Conservation (phyloP, 768 basidiomycete species). For the Lepiota subincarnata region DNA sequence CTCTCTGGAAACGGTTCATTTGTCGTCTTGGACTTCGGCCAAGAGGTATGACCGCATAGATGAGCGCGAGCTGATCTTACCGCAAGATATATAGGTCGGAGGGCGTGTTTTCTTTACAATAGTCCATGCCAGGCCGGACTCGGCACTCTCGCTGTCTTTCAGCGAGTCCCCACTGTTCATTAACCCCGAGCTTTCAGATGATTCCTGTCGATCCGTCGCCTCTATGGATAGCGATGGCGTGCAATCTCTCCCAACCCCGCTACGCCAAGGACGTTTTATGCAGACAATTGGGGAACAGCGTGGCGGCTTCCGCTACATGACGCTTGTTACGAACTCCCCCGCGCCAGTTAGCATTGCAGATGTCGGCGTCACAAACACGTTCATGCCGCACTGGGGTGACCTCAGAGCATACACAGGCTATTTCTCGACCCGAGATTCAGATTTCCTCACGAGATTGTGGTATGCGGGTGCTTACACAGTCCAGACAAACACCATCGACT, state of each 20-base stretch:
- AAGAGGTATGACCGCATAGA: constrained; percentile 24
- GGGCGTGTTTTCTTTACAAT: too few species aligned
- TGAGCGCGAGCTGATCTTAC: not conserved
- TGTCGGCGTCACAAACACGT: constrained; percentile 38
- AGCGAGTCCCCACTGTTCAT: not conserved
- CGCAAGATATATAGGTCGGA: not conserved
- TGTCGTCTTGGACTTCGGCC: constrained; percentile 35
- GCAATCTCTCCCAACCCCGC: constrained; percentile 26
- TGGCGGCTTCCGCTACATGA: constrained; percentile 46
- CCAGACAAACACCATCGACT: constrained; percentile 44
- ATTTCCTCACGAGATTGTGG: constrained; percentile 49
- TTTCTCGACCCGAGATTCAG: constrained; percentile 38
- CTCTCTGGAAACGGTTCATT: constrained; percentile 28
- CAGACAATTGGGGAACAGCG: constrained; percentile 35
- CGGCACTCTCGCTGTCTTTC: not conserved
- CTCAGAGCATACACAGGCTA: constrained; percentile 43
- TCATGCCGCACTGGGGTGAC: constrained; percentile 47
- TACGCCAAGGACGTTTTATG: constrained; percentile 24
- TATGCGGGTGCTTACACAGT: constrained; percentile 55
- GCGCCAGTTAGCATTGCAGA: constrained; percentile 37
- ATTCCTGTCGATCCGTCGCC: not conserved
- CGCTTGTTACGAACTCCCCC: constrained; percentile 35
- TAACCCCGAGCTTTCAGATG: not conserved
- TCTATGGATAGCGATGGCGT: constrained; percentile 24
- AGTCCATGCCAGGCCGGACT: not conserved